These are phyloP conservation scores for Neocucurbitaria cava DNA, from an alignment of 2,329 filamentous ascomycete species.

Conservation along the genomic window DNA sequence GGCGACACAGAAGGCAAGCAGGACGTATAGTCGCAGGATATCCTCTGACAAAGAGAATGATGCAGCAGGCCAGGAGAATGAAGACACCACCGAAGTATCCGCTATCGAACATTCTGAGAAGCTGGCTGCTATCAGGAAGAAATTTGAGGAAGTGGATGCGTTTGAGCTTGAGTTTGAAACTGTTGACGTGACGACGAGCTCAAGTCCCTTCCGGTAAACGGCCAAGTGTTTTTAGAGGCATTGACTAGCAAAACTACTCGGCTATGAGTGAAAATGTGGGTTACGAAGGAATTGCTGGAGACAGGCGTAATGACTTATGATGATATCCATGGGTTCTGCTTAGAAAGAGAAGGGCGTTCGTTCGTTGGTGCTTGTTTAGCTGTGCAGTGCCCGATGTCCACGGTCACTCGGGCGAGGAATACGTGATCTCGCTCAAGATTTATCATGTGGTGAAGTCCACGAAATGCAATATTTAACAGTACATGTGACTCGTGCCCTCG, in stretches of 20 bases:
- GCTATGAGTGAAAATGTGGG: no score
- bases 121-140: constrained; percentile 53
- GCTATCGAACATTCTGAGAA: constrained; percentile 38
- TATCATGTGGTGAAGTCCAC: neutral
- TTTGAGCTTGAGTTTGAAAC: constrained; percentile 61
- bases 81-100: constrained; percentile 37
- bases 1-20: constrained; percentile 29
- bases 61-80: constrained; percentile 27
- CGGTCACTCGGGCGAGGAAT: neutral
- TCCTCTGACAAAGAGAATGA: constrained; percentile 55
- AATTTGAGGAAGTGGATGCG: constrained; percentile 58
- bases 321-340: constrained; percentile 1
- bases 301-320: neutral
- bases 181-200: constrained; percentile 49
- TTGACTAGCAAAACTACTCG: neutral
- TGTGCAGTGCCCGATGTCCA: neutral
- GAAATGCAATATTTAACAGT: neutral
- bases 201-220: constrained; percentile 50
- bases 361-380: neutral
- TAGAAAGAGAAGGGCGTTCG: constrained; percentile 7
- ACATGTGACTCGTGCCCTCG: neutral
- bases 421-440: neutral
- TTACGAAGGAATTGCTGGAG: no score
- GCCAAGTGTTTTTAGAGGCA: neutral
- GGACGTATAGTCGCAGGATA: constrained; percentile 43